phyloP scores from a whole-genome alignment of 1,284 basidiomycete species.

The Rhodofomes roseus region DNA sequence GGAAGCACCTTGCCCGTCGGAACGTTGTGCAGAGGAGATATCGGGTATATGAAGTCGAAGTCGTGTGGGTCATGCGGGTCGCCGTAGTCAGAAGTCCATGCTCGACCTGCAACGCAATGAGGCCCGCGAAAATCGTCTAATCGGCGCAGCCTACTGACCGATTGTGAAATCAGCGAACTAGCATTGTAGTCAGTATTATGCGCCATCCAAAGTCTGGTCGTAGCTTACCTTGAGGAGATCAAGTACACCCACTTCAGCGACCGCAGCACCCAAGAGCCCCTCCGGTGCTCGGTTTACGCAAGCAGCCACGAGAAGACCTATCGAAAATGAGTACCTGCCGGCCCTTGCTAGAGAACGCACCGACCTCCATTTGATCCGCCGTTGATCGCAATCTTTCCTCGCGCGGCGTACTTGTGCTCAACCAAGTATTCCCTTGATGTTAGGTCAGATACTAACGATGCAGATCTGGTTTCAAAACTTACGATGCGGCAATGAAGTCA shows the following conservation, averaged over 20 bases:
- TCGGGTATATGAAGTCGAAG: slow-evolving; percentile 79
- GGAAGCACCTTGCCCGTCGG: slow-evolving; percentile 59
- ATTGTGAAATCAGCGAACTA: slow-evolving; percentile 79
- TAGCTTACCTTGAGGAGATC: slow-evolving; percentile 71
- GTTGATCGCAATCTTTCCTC: slow-evolving; percentile 75
- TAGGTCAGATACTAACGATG: not conserved
- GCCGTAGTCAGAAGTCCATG: slow-evolving; percentile 84
- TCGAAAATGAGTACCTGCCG: not conserved
- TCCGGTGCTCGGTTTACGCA: slow-evolving; percentile 78
- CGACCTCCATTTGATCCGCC: slow-evolving; percentile 77
- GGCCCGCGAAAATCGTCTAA: not conserved
- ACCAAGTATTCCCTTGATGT: slow-evolving; percentile 62
- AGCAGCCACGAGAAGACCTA: slow-evolving; percentile 75
- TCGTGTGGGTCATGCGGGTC: slow-evolving; percentile 70
- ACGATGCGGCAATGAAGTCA: slow-evolving; percentile 81
- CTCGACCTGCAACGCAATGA: slow-evolving; percentile 44
- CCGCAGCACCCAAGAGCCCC: slow-evolving; percentile 75
- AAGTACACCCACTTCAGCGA: slow-evolving; percentile 79
- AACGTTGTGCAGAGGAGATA: slow-evolving; percentile 78
- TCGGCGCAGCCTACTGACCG: slow-evolving; percentile 38
- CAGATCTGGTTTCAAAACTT: slow-evolving; percentile 23
- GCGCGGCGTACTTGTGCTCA: slow-evolving; percentile 64
- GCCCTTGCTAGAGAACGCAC: slow-evolving; percentile 10
- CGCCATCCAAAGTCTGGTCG: not conserved
- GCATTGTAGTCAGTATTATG: too few species aligned